Percentiles rank a stretch among this genome's conserved stretches.
Conservation (phyloP, 805 yeast species). For the Lipomyces spencermartinsiae region DNA sequence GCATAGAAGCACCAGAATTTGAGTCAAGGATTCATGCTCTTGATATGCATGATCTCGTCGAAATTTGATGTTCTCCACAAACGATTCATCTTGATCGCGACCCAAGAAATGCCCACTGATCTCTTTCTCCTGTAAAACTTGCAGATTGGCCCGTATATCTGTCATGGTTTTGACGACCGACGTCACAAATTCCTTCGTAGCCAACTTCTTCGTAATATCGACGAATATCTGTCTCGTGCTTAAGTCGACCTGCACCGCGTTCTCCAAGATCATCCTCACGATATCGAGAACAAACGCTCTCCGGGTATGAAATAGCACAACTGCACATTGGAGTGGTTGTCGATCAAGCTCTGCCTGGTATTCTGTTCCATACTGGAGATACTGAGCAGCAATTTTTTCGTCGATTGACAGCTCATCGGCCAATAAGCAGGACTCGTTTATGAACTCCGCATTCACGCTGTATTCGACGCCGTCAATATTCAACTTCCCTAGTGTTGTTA, state of each 20-base stretch:
- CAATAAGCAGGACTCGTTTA: slow-evolving; percentile 61
- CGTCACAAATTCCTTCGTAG: slow-evolving; percentile 45
- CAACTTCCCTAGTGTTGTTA: slow-evolving; percentile 49
- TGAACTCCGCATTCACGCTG: slow-evolving; percentile 69
- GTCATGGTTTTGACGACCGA: slow-evolving; percentile 62
- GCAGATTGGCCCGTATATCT: slow-evolving; percentile 62
- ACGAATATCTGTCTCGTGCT: slow-evolving; percentile 27
- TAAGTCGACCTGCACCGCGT: slow-evolving; percentile 7
- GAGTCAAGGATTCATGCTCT: slow-evolving; percentile 76
- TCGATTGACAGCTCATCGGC: slow-evolving; percentile 76
- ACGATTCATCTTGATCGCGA: slow-evolving; percentile 51
- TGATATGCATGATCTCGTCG: slow-evolving; percentile 66
- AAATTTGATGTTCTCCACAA: slow-evolving; percentile 58
- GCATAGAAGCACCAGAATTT: slow-evolving; percentile 60
- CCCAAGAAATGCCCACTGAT: slow-evolving; percentile 60
- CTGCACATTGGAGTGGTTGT: slow-evolving; percentile 54
- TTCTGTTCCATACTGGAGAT: slow-evolving; percentile 58
- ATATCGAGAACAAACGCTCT: slow-evolving; percentile 71
- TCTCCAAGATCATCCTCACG: slow-evolving; percentile 38
- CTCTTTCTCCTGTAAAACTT: slow-evolving; percentile 56
- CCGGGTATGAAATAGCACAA: slow-evolving; percentile 70
- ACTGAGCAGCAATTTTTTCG: slow-evolving; percentile 75
- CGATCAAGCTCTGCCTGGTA: slow-evolving; percentile 50
- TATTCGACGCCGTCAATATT: slow-evolving; percentile 61
- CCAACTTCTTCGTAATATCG: slow-evolving; percentile 18